Evolutionary conservation across 495 filamentous ascomycete species (phyloP), one percentile per base, ranked within the genome.

Genomic region (Apiosordaria backusii): DNA sequence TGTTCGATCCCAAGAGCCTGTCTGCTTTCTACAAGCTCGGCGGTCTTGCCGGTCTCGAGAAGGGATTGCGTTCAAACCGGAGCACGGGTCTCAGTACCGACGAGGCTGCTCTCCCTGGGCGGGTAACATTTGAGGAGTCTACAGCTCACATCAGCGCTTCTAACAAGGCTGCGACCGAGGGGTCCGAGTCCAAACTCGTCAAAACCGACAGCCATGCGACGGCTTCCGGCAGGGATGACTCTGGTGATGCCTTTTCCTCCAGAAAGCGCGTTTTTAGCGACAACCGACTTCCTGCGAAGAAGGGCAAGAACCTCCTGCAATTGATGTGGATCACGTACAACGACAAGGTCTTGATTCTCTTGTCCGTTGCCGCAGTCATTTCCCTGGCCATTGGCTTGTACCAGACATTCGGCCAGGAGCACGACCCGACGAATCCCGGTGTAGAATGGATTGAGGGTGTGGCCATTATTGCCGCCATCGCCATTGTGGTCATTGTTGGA

Each of bases 311-410:
- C 54, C 83, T 96, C 62, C 81, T 89, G 66, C 83, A 88, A 70
- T 69, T 94, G 40, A 88, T 93, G 73, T 96, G 91, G 91, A 88
- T 89, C 71, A 91, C 91, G 9, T 93, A 92, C 74, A 92, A 94
- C 71, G 92, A 96, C 78, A 92, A 92, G 67, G 90, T 96, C 22
- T 80, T 96, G 61, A 89, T 94, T 19, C 77, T 92, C 19, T 79
- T 92, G 61, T 90, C 89, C 15, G 80, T 85, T 40, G 90, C 90
- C n/a, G 90, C 89, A 10, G 75, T 91, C 35, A 80, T 92, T 21
- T 92, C 89, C 3, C 81, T 92, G 60, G 88, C 85, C 40, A 77
- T 92, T 59, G 90, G 90, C 21, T 81, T 92, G 3, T 92, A 92
- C 71, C 87, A 92, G 75, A 82, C 80, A 5, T 80, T 86, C 66